A percentile compares a stretch with the other conserved stretches of the same genome.
These are phyloP conservation scores for Closterium sp. DNA, from an alignment of 139 green algal genomes.

Conservation along the genomic window DNA sequence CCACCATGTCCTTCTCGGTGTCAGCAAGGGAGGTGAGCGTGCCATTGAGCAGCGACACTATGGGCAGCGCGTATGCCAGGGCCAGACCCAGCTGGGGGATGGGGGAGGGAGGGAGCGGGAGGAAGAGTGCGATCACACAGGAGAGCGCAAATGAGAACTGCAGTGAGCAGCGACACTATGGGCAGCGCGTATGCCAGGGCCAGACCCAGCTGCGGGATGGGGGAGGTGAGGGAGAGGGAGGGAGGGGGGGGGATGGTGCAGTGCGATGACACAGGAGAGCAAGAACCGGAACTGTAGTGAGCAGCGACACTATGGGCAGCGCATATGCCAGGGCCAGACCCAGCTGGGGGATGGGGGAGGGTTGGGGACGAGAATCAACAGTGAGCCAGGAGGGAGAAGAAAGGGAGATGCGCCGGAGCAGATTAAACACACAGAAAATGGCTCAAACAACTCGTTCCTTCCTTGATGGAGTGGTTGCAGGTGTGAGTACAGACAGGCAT, in stretches of 20 bases:
- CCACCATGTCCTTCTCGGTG: slow-evolving; percentile 79
- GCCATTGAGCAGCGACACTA: slow-evolving; percentile 84
- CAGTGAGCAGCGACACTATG: slow-evolving; percentile 79
- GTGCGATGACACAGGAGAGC: too few species aligned
- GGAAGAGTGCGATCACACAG: too few species aligned
- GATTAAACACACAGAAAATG: too few species aligned
- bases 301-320: slow-evolving; percentile 75
- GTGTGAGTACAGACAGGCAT: too few species aligned
- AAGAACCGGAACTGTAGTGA: too few species aligned
- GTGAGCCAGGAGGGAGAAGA: neutral
- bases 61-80: slow-evolving; percentile 61
- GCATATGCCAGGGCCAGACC: slow-evolving; percentile 51
- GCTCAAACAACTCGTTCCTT: too few species aligned
- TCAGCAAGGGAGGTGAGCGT: slow-evolving; percentile 73
- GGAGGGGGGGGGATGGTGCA: slow-evolving; percentile 68
- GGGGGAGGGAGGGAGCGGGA: slow-evolving; percentile 59
- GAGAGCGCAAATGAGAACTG: too few species aligned
- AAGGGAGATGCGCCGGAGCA: too few species aligned
- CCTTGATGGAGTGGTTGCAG: too few species aligned
- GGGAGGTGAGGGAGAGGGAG: too few species aligned
- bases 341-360: neutral
- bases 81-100: slow-evolving; percentile 14
- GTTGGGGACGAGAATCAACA: neutral
- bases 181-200: slow-evolving; percentile 60
- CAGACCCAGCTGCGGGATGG: slow-evolving; percentile 1